phyloP scores from a whole-genome alignment of 768 basidiomycete genomes.

The Russula abietina region DNA sequence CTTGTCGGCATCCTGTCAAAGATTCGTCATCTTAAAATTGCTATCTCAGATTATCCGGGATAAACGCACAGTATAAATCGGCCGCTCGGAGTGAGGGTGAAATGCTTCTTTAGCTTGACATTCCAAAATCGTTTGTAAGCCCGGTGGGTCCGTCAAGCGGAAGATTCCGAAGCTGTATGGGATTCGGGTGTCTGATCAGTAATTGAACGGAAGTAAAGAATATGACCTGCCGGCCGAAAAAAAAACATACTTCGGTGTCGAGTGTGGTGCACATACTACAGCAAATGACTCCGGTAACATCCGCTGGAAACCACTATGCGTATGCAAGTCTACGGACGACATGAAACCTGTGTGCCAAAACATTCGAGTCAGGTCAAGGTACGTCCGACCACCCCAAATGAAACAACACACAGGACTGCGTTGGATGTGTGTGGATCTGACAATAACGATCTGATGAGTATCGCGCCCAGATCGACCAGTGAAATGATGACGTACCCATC shows the following conservation, averaged over 20 bases:
- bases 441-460: slow-evolving; percentile 6
- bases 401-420: slow-evolving; percentile 66
- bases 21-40: not conserved
- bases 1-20: slow-evolving; percentile 68
- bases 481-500: slow-evolving; percentile 61
- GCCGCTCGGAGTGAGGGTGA: slow-evolving; percentile 77
- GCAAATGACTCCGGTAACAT: slow-evolving; percentile 92
- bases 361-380: slow-evolving; percentile 11
- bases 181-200: not conserved
- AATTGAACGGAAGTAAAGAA: not conserved
- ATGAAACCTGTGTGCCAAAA: slow-evolving; percentile 58
- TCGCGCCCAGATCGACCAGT: not conserved
- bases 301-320: slow-evolving; percentile 81
- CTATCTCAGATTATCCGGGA: not conserved
- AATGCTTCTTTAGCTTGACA: slow-evolving; percentile 73
- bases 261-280: slow-evolving; percentile 82
- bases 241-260: slow-evolving; percentile 58
- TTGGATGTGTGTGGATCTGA: slow-evolving; percentile 90
- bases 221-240: not conserved
- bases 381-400: not conserved
- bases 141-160: slow-evolving; percentile 83
- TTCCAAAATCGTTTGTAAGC: slow-evolving; percentile 60
- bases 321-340: slow-evolving; percentile 91
- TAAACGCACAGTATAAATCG: slow-evolving; percentile 75
- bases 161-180: slow-evolving; percentile 72